Evolutionary conservation across 768 basidiomycete genomes (phyloP).

Genomic region (Lactarius hengduanensis): DNA sequence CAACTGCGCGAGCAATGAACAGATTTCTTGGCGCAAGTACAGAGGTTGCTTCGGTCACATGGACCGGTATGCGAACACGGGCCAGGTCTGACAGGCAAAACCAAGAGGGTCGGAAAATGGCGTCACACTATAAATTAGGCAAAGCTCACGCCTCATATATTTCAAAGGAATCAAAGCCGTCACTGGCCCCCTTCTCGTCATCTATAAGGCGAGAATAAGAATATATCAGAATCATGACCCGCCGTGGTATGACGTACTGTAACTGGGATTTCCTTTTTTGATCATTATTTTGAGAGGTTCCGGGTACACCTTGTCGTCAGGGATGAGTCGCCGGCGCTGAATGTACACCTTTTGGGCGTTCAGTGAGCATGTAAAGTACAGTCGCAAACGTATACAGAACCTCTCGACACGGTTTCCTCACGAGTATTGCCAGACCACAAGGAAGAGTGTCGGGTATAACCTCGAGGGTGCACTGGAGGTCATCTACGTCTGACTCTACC

Average conservation of each 20-base stretch:
- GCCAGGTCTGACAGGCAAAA: slow-evolving; percentile 33
- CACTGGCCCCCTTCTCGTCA: background rate
- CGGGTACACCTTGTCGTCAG: slow-evolving; percentile 18
- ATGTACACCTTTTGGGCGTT: slow-evolving; percentile 13
- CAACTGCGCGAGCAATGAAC: slow-evolving; percentile 58
- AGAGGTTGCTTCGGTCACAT: slow-evolving; percentile 44
- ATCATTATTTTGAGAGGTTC: background rate
- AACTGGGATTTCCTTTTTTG: background rate
- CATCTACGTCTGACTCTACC: slow-evolving; percentile 17
- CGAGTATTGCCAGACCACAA: slow-evolving; percentile 26
- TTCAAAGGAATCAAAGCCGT: background rate
- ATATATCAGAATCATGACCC: background rate
- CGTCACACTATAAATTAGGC: background rate
- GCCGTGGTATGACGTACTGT: slow-evolving; percentile 5
- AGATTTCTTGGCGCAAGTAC: slow-evolving; percentile 50
- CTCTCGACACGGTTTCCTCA: slow-evolving; percentile 25
- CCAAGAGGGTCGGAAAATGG: background rate
- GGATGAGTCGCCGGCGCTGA: slow-evolving; percentile 18
- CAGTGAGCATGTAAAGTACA: background rate
- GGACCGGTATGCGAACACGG: slow-evolving; percentile 60
- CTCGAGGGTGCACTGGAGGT: slow-evolving; percentile 22
- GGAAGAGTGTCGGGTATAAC: slow-evolving; percentile 25
- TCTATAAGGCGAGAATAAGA: background rate
- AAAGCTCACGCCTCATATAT: background rate
- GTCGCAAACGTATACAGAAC: slow-evolving; percentile 2